Evolutionary conservation across 2,329 filamentous ascomycete species (phyloP).

Genomic region (Arthrobotrys conoides): DNA sequence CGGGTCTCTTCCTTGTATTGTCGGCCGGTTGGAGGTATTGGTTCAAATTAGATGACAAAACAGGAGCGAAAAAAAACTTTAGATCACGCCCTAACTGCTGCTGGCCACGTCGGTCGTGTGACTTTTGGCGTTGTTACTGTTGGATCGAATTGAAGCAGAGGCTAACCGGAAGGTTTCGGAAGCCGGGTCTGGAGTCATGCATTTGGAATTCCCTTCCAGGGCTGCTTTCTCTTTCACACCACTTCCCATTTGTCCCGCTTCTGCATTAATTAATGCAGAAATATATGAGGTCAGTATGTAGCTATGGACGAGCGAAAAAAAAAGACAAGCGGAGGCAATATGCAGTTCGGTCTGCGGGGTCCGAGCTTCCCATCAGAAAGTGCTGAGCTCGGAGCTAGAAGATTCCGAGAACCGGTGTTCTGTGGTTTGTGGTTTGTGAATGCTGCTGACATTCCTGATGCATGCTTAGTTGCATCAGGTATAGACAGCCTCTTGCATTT

Average conservation of each 20-base stretch:
- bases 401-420: conserved; percentile 47
- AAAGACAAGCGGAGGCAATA: conserved; percentile 1
- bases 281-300: not conserved
- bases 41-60: not conserved
- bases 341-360: conserved; percentile 56
- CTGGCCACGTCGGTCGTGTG: conserved; percentile 45
- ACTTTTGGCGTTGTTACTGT: conserved; percentile 53
- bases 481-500: conserved; percentile 50
- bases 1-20: conserved; percentile 22
- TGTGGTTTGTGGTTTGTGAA: conserved; percentile 11
- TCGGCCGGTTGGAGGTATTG: conserved; percentile 15
- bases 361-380: conserved; percentile 42
- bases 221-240: conserved; percentile 19
- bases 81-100: conserved; percentile 12
- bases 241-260: conserved; percentile 34
- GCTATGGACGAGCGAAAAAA: conserved; percentile 4
- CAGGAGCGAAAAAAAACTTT: not conserved
- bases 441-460: conserved; percentile 54
- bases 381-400: conserved; percentile 41
- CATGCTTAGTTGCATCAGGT: conserved; percentile 55
- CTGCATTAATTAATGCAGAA: not conserved
- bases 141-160: conserved; percentile 27
- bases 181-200: conserved; percentile 37
- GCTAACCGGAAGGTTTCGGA: conserved; percentile 59
- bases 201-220: conserved; percentile 61